A percentile compares a stretch with the other conserved stretches of the same genome.
Conservation (phyloP, 1,284 basidiomycete species). For the Malassezia cuniculi region DNA sequence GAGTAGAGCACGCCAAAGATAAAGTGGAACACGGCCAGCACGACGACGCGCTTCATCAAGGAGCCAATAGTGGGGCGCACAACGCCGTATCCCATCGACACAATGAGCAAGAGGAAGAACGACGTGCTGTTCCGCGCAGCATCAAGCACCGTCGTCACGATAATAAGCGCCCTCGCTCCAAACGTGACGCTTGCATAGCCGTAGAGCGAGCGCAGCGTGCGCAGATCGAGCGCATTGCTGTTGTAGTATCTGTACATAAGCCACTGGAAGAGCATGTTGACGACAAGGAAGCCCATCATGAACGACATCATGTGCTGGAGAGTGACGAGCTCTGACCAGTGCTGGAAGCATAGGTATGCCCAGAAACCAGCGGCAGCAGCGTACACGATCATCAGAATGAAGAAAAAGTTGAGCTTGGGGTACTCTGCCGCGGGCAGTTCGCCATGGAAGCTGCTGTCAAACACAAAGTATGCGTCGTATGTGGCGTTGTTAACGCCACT, state of each 20-base stretch:
- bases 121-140: constrained; percentile 84
- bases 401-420: constrained; percentile 95
- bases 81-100: constrained; percentile 48
- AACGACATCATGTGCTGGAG: constrained; percentile 82
- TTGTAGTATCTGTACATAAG: constrained; percentile 35
- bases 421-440: constrained; percentile 84
- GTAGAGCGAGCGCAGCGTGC: constrained; percentile 23
- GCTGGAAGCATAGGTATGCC: constrained; percentile 71
- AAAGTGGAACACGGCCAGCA: constrained; percentile 71
- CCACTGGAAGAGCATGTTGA: constrained; percentile 70
- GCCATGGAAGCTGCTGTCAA: constrained; percentile 78
- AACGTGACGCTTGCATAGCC: constrained; percentile 22
- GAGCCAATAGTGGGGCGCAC: constrained; percentile 59
- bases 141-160: constrained; percentile 56
- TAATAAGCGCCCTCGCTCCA: constrained; percentile 30
- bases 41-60: constrained; percentile 64
- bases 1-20: constrained; percentile 68
- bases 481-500: no score
- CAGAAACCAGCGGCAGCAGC: constrained; percentile 58
- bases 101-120: constrained; percentile 87
- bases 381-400: constrained; percentile 67
- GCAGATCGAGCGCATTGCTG: constrained; percentile 31
- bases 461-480: no score
- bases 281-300: constrained; percentile 70
- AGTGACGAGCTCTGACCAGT: constrained; percentile 55